Conservation (phyloP, 192 early-diverging fungal genomes). For the Lobosporangium transversale region DNA sequence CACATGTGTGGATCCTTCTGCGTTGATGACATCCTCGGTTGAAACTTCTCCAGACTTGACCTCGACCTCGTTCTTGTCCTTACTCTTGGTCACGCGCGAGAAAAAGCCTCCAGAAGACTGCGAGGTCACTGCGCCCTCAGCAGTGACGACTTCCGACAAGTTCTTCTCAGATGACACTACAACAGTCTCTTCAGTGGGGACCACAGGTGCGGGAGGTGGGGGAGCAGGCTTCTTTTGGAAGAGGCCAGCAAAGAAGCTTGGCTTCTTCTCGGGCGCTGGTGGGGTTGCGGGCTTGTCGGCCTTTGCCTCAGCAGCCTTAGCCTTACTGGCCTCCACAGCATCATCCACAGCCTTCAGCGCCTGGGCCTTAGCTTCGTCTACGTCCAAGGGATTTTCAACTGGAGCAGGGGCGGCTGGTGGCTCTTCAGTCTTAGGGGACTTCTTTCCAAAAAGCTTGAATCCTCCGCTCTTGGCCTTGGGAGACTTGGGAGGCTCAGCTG, state of each 20-base stretch:
- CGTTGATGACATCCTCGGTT: conserved; percentile 35
- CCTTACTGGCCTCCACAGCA: conserved; percentile 45
- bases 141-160: conserved; percentile 36
- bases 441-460: conserved; percentile 51
- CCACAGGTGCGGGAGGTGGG: conserved; percentile 24
- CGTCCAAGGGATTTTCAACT: conserved; percentile 22
- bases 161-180: conserved; percentile 47
- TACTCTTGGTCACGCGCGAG: conserved; percentile 44
- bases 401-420: conserved; percentile 14
- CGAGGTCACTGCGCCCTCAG: conserved; percentile 43
- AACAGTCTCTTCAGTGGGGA: conserved; percentile 40
- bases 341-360: conserved; percentile 51
- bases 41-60: conserved; percentile 47
- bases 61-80: conserved; percentile 53
- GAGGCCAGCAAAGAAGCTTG: conserved; percentile 36
- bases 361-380: conserved; percentile 45
- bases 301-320: conserved; percentile 42
- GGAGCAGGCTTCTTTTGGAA: conserved; percentile 42
- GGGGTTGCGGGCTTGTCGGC: conserved; percentile 25
- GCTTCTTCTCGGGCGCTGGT: conserved; percentile 45
- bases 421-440: conserved; percentile 36
- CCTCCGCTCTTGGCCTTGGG: conserved; percentile 51
- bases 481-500: conserved; percentile 38
- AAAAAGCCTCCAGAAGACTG: conserved; percentile 45
- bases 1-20: conserved; percentile 39